Evolutionary conservation across 768 basidiomycete genomes (phyloP), one percentile per base, ranked within the genome.

Genomic region (Boletus pseudo-olivaceus): DNA sequence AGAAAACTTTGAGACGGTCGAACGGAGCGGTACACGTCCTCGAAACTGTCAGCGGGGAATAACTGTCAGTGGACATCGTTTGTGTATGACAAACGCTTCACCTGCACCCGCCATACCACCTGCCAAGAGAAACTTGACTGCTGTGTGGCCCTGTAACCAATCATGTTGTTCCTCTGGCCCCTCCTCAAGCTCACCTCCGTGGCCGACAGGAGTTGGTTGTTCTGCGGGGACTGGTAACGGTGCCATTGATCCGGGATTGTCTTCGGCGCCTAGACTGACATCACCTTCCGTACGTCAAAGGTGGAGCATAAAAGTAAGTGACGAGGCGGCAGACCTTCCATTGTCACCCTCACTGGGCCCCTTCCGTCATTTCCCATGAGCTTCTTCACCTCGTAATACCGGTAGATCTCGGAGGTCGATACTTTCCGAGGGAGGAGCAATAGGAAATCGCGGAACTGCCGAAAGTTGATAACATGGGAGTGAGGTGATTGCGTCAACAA

Each of bases 1-100:
- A 80, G 71, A 97, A 98, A 51, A 99, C 82, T 71, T 96, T 99
- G 47, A 99, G 77, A 50, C 97, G 85, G 74, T 99, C 97, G 60
- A 98, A 98, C 1, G 97, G 97, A 7, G 97, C 97, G 0, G 97
- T 99, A 55, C 92, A 94, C 42, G 95, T 90, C 62, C 97, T 81
- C 14, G 96, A 98, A 29, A 98, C 97, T 97, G 63, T 20, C 33
- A 37, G 2, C 35, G 42, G 30, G n/a, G 43, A 30, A 39, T 51
- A 27, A 33, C 35, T 57, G 54, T 50, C 41, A 62, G 51, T 6
- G 27, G 40, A 19, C 8, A 39, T 49, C n/a, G 34, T 33, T 43
- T 15, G 20, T 32, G 46, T 2, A 34, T 33, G 47, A 32, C 12
- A 23, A 49, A 51, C 1, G 32, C 70, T 83, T 73, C 67, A 93